A percentile compares a stretch with the other conserved stretches of the same genome.
Evolutionary conservation across 495 filamentous ascomycete genomes (phyloP).

Genomic region (Penicillium macrosclerotiorum): DNA sequence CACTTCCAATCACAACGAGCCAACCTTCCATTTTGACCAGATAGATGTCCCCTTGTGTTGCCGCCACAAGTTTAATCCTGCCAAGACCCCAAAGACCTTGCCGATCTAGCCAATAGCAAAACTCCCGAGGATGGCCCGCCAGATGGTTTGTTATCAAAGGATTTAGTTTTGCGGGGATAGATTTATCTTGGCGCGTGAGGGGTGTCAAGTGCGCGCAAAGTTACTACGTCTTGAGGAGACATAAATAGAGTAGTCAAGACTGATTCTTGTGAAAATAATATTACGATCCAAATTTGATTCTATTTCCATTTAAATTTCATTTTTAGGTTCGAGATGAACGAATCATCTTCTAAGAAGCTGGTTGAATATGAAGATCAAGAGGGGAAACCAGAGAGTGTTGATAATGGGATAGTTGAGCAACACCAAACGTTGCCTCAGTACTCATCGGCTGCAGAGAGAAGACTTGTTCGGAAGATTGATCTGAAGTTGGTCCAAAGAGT

Average conservation of each 20-base stretch:
- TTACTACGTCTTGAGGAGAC: background rate
- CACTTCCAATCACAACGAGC: background rate
- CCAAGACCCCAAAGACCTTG: slow-evolving; percentile 20
- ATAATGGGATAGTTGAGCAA: slow-evolving; percentile 15
- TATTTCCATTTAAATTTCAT: too few relatives aligned
- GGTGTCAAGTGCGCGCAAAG: too few relatives aligned
- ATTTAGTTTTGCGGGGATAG: slow-evolving; percentile 11
- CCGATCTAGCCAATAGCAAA: slow-evolving; percentile 23
- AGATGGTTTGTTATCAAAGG: background rate
- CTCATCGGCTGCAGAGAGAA: slow-evolving; percentile 18
- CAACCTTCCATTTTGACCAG: background rate
- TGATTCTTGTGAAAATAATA: background rate
- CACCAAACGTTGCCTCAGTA: slow-evolving; percentile 7
- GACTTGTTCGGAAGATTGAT: slow-evolving; percentile 25
- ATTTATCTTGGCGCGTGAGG: background rate
- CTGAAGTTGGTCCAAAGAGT: slow-evolving; percentile 8
- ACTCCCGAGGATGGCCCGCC: background rate
- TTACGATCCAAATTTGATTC: too few relatives aligned
- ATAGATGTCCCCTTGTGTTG: background rate
- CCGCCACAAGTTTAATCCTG: slow-evolving; percentile 1
- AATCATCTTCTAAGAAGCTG: background rate
- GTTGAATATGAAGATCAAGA: background rate
- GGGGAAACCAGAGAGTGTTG: slow-evolving; percentile 10
- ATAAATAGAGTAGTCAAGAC: slow-evolving; percentile 1
- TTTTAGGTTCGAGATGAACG: background rate